Evolutionary conservation across 106 monocot genomes (phyloP).

Genomic region (Dioscorea alata): DNA sequence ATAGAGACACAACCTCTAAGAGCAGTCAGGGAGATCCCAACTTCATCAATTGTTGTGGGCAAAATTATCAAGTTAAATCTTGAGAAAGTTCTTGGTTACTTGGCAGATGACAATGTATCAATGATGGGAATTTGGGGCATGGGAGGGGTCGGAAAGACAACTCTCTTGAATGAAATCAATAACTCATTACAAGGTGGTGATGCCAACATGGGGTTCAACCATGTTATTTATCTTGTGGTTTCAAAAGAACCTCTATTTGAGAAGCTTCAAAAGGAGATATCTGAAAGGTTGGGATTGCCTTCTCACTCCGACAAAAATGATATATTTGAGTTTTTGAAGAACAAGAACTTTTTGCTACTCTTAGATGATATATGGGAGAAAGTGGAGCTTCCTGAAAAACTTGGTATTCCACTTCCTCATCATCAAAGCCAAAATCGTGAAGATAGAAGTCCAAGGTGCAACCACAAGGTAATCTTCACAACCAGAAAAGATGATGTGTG

Average conservation of each 20-base stretch:
- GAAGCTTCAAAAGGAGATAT: slow-evolving; percentile 1
- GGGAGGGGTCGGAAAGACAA: too few species aligned
- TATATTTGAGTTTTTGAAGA: slow-evolving; percentile 7
- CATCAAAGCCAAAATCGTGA: not conserved
- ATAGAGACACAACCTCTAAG: too few species aligned
- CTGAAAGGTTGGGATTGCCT: not conserved
- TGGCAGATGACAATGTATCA: too few species aligned
- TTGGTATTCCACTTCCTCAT: not conserved
- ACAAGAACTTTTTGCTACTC: slow-evolving; percentile 10
- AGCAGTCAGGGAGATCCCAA: too few species aligned
- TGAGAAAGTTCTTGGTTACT: too few species aligned
- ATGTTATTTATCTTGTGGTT: not conserved
- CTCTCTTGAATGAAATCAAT: too few species aligned
- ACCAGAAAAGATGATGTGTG: slow-evolving; percentile 1
- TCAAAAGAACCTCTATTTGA: not conserved
- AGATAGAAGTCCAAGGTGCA: too few species aligned
- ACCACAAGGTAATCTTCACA: slow-evolving; percentile 6
- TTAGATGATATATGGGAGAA: slow-evolving; percentile 15
- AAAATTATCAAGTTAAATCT: too few species aligned
- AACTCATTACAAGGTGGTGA: not conserved
- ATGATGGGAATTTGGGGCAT: too few species aligned
- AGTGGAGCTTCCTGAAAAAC: not conserved
- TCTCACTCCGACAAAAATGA: not conserved
- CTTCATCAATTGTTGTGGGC: too few species aligned
- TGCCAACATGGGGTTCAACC: not conserved